Evolutionary conservation across 1,284 basidiomycete genomes (phyloP).

Genomic region (Athelia sp.): DNA sequence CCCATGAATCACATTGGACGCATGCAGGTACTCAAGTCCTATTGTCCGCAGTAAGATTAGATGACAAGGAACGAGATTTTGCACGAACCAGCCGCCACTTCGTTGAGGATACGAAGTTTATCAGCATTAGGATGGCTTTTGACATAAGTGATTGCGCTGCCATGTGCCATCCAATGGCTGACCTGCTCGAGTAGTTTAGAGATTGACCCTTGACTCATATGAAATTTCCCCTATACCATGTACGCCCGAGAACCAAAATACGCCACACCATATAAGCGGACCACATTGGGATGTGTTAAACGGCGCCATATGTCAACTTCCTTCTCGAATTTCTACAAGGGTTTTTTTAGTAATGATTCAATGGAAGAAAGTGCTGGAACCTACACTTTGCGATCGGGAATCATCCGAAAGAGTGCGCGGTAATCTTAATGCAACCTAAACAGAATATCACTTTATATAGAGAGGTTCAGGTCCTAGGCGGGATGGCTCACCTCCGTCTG

Average conservation of each 20-base stretch:
- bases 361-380: not conserved
- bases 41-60: not conserved
- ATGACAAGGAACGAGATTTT: too few relatives aligned
- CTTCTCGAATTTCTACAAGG: constrained; percentile 28
- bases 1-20: constrained; percentile 36
- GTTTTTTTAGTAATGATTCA: not conserved
- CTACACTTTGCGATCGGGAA: constrained; percentile 27
- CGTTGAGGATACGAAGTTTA: constrained; percentile 29
- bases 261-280: constrained; percentile 34
- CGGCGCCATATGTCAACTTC: constrained; percentile 40
- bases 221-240: constrained; percentile 21
- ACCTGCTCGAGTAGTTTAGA: constrained; percentile 21
- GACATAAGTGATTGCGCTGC: constrained; percentile 30
- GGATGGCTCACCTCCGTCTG: constrained; percentile 17
- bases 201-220: not conserved
- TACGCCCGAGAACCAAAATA: constrained; percentile 29
- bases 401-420: constrained; percentile 26
- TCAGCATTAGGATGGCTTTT: constrained; percentile 25
- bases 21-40: constrained; percentile 41
- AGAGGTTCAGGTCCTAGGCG: not conserved
- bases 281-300: constrained; percentile 34
- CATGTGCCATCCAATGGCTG: constrained; percentile 41
- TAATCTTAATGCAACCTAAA: constrained; percentile 28
- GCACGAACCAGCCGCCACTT: constrained; percentile 29
- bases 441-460: constrained; percentile 7